Evolutionary conservation across 2,329 filamentous ascomycete genomes (phyloP), one percentile per base, ranked within the genome.

Genomic region (Fusarium sacchari): DNA sequence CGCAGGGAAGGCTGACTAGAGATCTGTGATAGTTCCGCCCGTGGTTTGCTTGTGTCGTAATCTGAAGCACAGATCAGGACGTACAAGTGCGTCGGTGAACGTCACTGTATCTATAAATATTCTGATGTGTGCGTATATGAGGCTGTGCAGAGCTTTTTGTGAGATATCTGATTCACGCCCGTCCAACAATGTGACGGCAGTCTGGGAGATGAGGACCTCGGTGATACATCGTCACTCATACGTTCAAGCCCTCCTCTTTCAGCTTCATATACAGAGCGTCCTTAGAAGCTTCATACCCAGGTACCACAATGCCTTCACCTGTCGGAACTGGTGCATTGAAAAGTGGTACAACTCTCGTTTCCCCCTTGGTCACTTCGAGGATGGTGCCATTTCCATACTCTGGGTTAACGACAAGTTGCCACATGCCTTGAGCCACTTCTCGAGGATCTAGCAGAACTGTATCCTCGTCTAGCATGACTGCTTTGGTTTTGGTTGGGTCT

Each of bases 381-480:
- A 82, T 80, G 4, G 81, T 82, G 11, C 79, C 80, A 47, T 82
- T 61, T 44, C 79, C 77, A 32, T 79, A 68, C 40, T 76, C 73
- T 10, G 77, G 72, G 28, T 76, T 61, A 24, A 75, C 70, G 28
- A 80, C 43, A 58, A 78, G 72, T 40, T 76, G 72, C 62, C 79
- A 73, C 77, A 82, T 83, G 60, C 75, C 80, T 28, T 76, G 73
- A 10, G 77, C 81, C 26, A 80, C 76, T 67, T 81, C 79, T 47
- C 79, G 76, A 26, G 80, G 76, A 26, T 78, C 75, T 32, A 81
- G 73, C 47, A 82, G 77, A 11, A 75, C 72, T n/a, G 76, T 75
- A 30, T 75, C 69, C 20, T 76, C 60, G 18, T 74, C 73, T 8
- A 80, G 65, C 65, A 81, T 74, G 30, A 65, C 55, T 17, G 76